These are phyloP conservation scores for Alternaria panax DNA, from an alignment of 2,329 filamentous ascomycete species.

Conservation along the genomic window DNA sequence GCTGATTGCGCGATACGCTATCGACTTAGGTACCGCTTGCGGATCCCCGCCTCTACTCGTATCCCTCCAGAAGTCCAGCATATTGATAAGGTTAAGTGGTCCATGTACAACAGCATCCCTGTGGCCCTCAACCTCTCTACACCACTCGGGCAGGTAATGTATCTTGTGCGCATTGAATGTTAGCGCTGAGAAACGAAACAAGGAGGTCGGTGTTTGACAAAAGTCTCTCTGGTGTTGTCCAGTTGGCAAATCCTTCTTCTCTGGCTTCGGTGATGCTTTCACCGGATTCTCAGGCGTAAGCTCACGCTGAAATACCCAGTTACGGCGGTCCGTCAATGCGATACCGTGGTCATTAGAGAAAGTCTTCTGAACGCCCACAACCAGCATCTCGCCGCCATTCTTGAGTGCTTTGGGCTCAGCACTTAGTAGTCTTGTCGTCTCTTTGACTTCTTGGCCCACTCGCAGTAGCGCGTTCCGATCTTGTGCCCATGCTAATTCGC, in stretches of 20 bases:
- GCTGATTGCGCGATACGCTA: conserved; percentile 43
- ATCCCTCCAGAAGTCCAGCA: conserved; percentile 47
- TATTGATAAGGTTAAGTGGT: conserved; percentile 72
- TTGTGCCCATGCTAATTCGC: conserved; percentile 67
- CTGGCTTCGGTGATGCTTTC: conserved; percentile 39
- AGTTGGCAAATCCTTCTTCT: conserved; percentile 28
- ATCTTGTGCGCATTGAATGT: conserved; percentile 94
- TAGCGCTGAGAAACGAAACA: conserved; percentile 91
- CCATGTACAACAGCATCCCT: conserved; percentile 83
- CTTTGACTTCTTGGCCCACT: conserved; percentile 48
- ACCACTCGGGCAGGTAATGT: conserved; percentile 79
- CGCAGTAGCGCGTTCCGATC: conserved; percentile 28
- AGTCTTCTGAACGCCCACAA: conserved; percentile 66
- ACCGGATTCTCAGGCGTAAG: conserved; percentile 47
- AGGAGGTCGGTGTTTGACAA: conserved; percentile 70
- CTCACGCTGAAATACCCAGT: conserved; percentile 54
- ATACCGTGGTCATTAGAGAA: conserved; percentile 49
- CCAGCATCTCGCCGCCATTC: conserved; percentile 62
- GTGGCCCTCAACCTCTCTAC: conserved; percentile 75
- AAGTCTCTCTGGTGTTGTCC: conserved; percentile 58
- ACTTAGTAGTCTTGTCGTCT: conserved; percentile 56
- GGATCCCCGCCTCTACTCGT: conserved; percentile 17
- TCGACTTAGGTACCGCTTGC: conserved; percentile 34
- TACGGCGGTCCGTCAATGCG: conserved; percentile 48
- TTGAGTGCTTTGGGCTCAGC: conserved; percentile 60